A percentile compares a stretch with the other conserved stretches of the same genome.
Evolutionary conservation across 139 green algal genomes (phyloP).

Genomic region (Astrephomene gubernaculifera): DNA sequence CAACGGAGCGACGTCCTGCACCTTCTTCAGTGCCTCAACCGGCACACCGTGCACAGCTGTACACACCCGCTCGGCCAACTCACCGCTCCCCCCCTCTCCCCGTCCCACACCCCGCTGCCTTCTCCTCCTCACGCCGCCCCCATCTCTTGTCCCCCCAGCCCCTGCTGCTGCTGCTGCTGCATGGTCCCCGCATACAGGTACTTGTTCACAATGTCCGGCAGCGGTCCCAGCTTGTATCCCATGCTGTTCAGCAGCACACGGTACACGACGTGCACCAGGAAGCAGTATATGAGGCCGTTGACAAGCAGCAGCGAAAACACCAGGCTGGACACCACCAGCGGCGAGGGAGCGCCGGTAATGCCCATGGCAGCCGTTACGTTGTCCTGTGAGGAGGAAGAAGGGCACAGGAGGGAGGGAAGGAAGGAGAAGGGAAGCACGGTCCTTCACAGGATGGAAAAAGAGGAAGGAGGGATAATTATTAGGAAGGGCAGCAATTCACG

Average conservation of each 20-base stretch:
- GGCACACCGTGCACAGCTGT: too few relatives aligned
- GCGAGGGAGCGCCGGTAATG: conserved; percentile 63
- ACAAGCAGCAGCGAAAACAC: conserved; percentile 76
- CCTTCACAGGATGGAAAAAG: too few relatives aligned
- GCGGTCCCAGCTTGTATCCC: conserved; percentile 63
- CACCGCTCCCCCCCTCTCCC: too few relatives aligned
- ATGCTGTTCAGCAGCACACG: conserved; percentile 62
- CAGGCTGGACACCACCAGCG: conserved; percentile 62
- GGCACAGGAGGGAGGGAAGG: too few relatives aligned
- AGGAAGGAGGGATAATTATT: too few relatives aligned
- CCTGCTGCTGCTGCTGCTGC: background rate
- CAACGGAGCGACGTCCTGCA: too few relatives aligned
- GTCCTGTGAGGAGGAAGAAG: conserved; percentile 68
- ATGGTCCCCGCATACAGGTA: conserved; percentile 59
- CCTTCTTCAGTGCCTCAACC: too few relatives aligned
- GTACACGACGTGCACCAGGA: conserved; percentile 83
- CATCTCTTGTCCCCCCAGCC: background rate
- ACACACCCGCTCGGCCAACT: too few relatives aligned
- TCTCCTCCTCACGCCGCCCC: background rate
- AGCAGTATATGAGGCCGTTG: conserved; percentile 75
- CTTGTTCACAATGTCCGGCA: conserved; percentile 58
- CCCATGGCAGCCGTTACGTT: conserved; percentile 68
- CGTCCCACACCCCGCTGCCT: background rate
- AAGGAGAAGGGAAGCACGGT: too few relatives aligned
- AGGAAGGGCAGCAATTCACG: too few relatives aligned